Evolutionary conservation across 108 stramenopile genomes (phyloP).

Genomic region (Craspedostauros australis): DNA sequence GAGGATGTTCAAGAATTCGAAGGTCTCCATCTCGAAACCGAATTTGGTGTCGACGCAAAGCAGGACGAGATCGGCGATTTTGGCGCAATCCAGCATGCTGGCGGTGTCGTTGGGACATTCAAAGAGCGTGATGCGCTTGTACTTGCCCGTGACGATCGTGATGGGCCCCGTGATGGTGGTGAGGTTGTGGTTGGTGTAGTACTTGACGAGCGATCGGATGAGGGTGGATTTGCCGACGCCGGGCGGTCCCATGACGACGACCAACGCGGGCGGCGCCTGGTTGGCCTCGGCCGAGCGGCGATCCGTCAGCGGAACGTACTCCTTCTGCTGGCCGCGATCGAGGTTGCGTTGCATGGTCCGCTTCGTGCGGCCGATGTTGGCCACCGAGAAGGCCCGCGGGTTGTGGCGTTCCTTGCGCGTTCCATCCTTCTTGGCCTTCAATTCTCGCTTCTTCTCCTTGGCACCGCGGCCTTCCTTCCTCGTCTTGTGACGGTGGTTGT

Average conservation of each 20-base stretch:
- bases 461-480: slow-evolving; percentile 79
- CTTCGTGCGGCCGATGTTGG: slow-evolving; percentile 89
- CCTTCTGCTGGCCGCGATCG: slow-evolving; percentile 93
- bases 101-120: slow-evolving; percentile 91
- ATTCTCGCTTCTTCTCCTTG: slow-evolving; percentile 79
- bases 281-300: slow-evolving; percentile 36
- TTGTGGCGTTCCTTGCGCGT: slow-evolving; percentile 80
- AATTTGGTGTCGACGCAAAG: slow-evolving; percentile 97
- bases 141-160: slow-evolving; percentile 93
- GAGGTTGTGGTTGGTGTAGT: slow-evolving; percentile 92
- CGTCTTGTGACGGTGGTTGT: slow-evolving; percentile 57
- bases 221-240: slow-evolving; percentile 94
- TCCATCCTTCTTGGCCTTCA: slow-evolving; percentile 59
- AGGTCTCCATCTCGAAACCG: slow-evolving; percentile 99
- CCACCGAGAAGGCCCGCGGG: slow-evolving; percentile 90
- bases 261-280: slow-evolving; percentile 77
- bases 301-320: slow-evolving; percentile 86
- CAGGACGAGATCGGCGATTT: slow-evolving; percentile 95
- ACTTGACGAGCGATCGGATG: slow-evolving; percentile 93
- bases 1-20: slow-evolving; percentile 96
- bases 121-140: slow-evolving; percentile 86
- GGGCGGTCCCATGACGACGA: slow-evolving; percentile 94
- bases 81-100: slow-evolving; percentile 97
- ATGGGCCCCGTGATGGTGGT: slow-evolving; percentile 87
- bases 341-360: slow-evolving; percentile 92